Evolutionary conservation across 768 basidiomycete species (phyloP).

Genomic region (Suillus alpinus): DNA sequence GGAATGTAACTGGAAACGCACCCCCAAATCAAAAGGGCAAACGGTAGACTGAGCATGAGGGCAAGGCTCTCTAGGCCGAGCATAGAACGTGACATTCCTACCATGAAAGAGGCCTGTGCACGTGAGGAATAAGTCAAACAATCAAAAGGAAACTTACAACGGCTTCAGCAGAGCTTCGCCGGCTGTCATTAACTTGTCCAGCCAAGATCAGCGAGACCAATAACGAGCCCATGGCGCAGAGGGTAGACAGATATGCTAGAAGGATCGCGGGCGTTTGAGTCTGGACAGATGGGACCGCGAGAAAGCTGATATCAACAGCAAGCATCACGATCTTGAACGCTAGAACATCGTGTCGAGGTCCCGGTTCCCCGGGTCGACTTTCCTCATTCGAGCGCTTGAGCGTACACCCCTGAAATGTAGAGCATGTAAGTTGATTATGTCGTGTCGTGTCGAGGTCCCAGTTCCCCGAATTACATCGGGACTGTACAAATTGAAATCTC

Average conservation of each 20-base stretch:
- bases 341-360: no score
- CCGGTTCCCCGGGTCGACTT: no score
- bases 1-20: constrained; percentile 8
- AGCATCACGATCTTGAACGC: no score
- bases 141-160: constrained; percentile 31
- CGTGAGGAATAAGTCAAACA: not conserved
- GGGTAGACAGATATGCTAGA: constrained; percentile 36
- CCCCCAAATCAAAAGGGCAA: constrained; percentile 32
- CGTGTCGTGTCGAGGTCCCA: no score
- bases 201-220: constrained; percentile 34
- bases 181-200: constrained; percentile 32
- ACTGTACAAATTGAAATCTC: no score
- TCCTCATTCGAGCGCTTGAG: no score
- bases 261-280: constrained; percentile 9
- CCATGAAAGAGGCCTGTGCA: constrained; percentile 12
- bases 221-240: constrained; percentile 33
- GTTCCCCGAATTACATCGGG: no score
- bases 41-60: constrained; percentile 31
- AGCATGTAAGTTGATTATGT: no score
- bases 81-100: not conserved
- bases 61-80: constrained; percentile 27
- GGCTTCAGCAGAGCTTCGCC: constrained; percentile 18
- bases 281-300: constrained; percentile 45
- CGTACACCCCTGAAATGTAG: no score
- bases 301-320: constrained; percentile 49